phyloP scores from a whole-genome alignment of 2,329 filamentous ascomycete genomes.

The Diplodia intermedia region DNA sequence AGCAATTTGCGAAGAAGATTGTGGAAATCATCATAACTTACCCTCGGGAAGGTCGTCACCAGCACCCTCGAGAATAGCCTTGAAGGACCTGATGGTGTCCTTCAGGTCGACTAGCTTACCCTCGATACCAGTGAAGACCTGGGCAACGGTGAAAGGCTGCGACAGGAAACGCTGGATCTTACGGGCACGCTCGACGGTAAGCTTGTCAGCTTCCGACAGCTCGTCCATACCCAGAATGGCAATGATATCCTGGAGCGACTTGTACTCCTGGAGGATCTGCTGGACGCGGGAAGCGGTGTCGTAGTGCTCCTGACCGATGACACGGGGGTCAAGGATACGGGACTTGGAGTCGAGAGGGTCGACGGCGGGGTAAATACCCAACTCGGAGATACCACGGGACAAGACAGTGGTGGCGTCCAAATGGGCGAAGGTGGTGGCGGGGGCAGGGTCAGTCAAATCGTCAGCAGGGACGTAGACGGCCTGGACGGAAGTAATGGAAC shows the following conservation, averaged over 20 bases:
- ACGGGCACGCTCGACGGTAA: conserved; percentile 99
- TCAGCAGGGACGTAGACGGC: conserved; percentile 99
- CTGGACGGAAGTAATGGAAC: conserved; percentile 99
- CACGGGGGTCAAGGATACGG: conserved; percentile 98
- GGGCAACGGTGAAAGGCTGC: conserved; percentile 94
- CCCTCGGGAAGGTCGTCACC: conserved; percentile 94
- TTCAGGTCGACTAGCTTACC: conserved; percentile 97
- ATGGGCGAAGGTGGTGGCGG: conserved; percentile 99
- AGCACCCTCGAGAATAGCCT: conserved; percentile 94
- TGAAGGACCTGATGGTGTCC: conserved; percentile 97
- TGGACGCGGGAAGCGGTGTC: conserved; percentile 91
- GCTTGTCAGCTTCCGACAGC: conserved; percentile 98
- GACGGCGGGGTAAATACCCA: conserved; percentile 99
- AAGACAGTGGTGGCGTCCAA: conserved; percentile 99
- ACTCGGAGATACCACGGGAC: conserved; percentile 99
- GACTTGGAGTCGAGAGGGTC: conserved; percentile 99
- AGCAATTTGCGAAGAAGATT: conserved; percentile 30
- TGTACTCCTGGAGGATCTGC: conserved; percentile 99
- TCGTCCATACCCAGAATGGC: conserved; percentile 99
- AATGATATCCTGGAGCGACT: conserved; percentile 99
- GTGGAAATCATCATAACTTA: conserved; percentile 52
- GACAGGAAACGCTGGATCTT: conserved; percentile 99
- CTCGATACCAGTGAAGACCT: conserved; percentile 92
- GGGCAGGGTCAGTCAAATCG: conserved; percentile 99
- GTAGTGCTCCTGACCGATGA: conserved; percentile 99